Percentiles rank a stretch among this genome's conserved stretches.
Evolutionary conservation across 2,329 filamentous ascomycete genomes (phyloP).

Genomic region (Chalara sp.): DNA sequence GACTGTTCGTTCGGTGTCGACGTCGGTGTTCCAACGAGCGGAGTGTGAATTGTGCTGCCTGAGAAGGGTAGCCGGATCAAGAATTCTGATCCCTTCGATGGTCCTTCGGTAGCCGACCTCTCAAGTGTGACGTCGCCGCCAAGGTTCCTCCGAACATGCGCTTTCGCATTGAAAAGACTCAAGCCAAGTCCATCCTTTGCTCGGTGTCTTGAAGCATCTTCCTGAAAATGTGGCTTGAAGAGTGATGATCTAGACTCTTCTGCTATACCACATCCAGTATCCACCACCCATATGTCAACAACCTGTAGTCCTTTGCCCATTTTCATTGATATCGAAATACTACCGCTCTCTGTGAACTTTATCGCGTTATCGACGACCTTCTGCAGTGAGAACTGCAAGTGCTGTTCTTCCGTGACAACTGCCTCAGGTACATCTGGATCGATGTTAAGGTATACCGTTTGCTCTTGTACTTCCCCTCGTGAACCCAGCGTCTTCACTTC

Average conservation of each 20-base stretch:
- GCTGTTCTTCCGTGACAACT: conserved; percentile 40
- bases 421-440: conserved; percentile 40
- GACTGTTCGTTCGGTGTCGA: conserved; percentile 4
- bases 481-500: conserved; percentile 19
- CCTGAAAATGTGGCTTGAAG: conserved; percentile 64
- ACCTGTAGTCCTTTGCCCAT: conserved; percentile 44
- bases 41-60: conserved; percentile 9
- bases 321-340: conserved; percentile 51
- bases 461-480: conserved; percentile 21
- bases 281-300: conserved; percentile 54
- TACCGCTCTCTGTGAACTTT: conserved; percentile 63
- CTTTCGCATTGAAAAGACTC: conserved; percentile 66
- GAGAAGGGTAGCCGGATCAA: conserved; percentile 54
- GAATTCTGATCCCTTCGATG: conserved; percentile 58
- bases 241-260: conserved; percentile 58
- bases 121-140: conserved; percentile 61
- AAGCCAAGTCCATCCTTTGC: conserved; percentile 63
- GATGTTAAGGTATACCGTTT: conserved; percentile 33
- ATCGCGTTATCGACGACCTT: conserved; percentile 55
- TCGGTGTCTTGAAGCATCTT: conserved; percentile 61
- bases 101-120: conserved; percentile 54
- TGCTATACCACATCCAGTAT: conserved; percentile 64
- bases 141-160: conserved; percentile 55
- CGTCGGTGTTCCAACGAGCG: conserved; percentile 17
- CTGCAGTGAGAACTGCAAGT: conserved; percentile 36